Evolutionary conservation across 768 basidiomycete genomes (phyloP), one percentile per base, ranked within the genome.

Genomic region (Rhizopogon salebrosus): DNA sequence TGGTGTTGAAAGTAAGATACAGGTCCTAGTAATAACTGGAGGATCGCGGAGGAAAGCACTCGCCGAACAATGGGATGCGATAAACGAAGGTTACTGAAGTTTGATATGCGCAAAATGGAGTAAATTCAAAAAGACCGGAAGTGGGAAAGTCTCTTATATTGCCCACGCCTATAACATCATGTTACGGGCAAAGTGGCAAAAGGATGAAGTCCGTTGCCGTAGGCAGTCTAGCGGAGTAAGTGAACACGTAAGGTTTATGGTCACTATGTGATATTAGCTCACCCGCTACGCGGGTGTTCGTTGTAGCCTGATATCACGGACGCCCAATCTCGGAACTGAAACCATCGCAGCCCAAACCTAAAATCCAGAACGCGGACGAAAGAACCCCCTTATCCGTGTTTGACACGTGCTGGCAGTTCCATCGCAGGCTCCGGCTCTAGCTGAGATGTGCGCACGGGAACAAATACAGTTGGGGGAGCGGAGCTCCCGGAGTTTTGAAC

Each of bases 361-460:
- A 13, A 49, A 18, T 48, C 23, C 7, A 9, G 18, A 20, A 26
- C 20, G 24, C 16, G 42, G 31, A 23, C 13, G 14, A 41, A 16
- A 45, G 16, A 16, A 14, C n/a, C 29, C 13, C 29, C 22, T 46
- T 16, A 46, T 22, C 14, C 20, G 14, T 10, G 20, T 6, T 46
- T 46, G 22, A 22, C 23, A 23, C 31, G 61, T 5, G 48, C 53
- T 27, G 64, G 61, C 1, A 68, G 37, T 36, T 68, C 67, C 68
- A 68, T 70, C 2, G 56, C 59, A 36, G 69, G 69, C 45, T 70
- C 60, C 14, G 67, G 67, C 39, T 64, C 69, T 6, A 70, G 54
- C 31, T 68, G 67, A 1, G 60, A 63, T 4, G 63, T 70, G 36
- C 67, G 67, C 40, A 70, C 61, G 4, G 64, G 66, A 43, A 48